Percentiles rank a stretch among this genome's conserved stretches.
phyloP scores from a whole-genome alignment of 2,329 filamentous ascomycete genomes.

The Uncinocarpus reesii region DNA sequence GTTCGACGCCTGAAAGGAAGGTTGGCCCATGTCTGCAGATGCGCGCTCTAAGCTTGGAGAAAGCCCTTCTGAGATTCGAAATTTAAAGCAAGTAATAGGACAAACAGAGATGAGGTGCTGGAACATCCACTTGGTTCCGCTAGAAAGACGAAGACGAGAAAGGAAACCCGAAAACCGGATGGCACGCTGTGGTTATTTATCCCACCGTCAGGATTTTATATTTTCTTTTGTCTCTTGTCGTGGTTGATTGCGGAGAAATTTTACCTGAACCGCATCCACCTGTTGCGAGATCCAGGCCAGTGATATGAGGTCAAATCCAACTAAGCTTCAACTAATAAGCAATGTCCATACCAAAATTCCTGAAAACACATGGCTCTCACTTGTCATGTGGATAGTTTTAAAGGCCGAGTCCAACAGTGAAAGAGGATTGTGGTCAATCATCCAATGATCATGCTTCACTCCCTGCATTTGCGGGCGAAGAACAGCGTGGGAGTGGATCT shows the following conservation, averaged over 20 bases:
- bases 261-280: slow-evolving; percentile 4
- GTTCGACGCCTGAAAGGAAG: slow-evolving; percentile 66
- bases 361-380: neutral
- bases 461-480: neutral
- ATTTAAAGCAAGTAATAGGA: neutral
- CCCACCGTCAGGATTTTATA: neutral
- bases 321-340: neutral
- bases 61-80: no score
- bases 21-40: slow-evolving; percentile 53
- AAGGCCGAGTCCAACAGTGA: neutral
- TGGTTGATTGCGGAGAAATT: slow-evolving; percentile 1
- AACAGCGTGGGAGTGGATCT: neutral
- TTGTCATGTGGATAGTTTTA: neutral
- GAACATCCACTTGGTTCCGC: neutral
- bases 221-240: neutral
- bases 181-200: no score
- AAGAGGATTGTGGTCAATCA: neutral
- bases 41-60: neutral
- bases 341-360: slow-evolving; percentile 1
- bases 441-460: neutral
- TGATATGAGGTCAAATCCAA: neutral
- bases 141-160: no score
- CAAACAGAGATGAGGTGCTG: neutral
- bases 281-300: neutral
- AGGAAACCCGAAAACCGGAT: no score